Percentiles rank a stretch among this genome's conserved stretches.
Evolutionary conservation across 352 stramenopile species (phyloP).

Genomic region (Phytopythium cucurbitacearum): DNA sequence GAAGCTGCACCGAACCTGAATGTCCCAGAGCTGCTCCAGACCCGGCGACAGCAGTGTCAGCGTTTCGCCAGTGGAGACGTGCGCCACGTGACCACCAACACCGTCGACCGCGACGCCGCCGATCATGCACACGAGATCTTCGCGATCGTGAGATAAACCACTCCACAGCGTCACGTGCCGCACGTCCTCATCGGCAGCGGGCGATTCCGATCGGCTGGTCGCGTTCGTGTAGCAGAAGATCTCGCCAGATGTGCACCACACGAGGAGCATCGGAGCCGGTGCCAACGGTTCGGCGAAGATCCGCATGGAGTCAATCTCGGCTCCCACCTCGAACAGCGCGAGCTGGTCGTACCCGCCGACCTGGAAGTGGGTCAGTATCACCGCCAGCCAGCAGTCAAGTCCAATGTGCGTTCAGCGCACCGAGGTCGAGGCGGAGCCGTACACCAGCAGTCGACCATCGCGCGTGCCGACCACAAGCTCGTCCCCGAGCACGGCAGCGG

Average conservation of each 20-base stretch:
- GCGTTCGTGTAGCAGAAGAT: constrained; percentile 29
- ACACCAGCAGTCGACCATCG: constrained; percentile 58
- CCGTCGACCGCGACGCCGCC: constrained; percentile 23
- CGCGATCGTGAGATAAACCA: constrained; percentile 13
- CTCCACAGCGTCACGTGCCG: constrained; percentile 29
- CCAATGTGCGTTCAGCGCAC: constrained; percentile 13
- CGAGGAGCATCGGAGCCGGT: constrained; percentile 27
- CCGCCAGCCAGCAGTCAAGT: neutral
- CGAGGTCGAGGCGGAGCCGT: constrained; percentile 23
- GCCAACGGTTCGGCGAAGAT: constrained; percentile 16
- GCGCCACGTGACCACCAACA: constrained; percentile 18
- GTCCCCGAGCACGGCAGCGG: constrained; percentile 39
- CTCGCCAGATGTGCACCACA: constrained; percentile 49
- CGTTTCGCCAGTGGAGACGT: constrained; percentile 32
- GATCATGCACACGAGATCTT: constrained; percentile 45
- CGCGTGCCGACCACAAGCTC: constrained; percentile 62
- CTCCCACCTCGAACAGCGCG: constrained; percentile 45
- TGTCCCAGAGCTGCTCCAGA: constrained; percentile 37
- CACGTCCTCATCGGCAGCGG: constrained; percentile 9
- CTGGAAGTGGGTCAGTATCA: constrained; percentile 12
- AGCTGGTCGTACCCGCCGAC: constrained; percentile 44
- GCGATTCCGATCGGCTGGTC: neutral
- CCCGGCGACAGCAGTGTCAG: constrained; percentile 33
- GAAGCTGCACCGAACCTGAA: constrained; percentile 26
- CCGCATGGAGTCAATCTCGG: constrained; percentile 57